These are phyloP conservation scores for Zygoascus biomembranicola DNA, from an alignment of 805 yeast species.

Conservation along the genomic window DNA sequence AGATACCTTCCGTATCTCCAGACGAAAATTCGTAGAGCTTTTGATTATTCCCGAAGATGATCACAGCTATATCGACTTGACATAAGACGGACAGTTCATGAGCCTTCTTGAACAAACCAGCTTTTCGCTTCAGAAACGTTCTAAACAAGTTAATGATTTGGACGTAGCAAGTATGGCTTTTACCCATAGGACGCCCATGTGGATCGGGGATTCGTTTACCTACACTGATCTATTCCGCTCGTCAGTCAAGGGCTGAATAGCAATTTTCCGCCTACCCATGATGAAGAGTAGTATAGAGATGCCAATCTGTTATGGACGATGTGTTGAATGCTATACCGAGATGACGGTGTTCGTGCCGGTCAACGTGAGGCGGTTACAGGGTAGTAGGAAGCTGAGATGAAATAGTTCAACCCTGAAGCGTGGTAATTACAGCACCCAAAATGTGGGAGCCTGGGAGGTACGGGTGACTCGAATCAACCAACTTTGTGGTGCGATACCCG, in stretches of 20 bases:
- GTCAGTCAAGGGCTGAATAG: constrained; percentile 81
- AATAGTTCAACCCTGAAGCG: no score
- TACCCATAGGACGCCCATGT: no score
- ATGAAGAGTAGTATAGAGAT: not conserved
- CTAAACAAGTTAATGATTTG: constrained; percentile 13
- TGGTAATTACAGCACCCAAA: no score
- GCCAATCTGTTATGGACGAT: no score
- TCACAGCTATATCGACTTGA: constrained; percentile 86
- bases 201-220: constrained; percentile 8
- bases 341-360: no score
- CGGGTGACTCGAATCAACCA: no score
- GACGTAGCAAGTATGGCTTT: not conserved
- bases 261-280: constrained; percentile 97
- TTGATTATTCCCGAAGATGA: constrained; percentile 70
- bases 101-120: constrained; percentile 79
- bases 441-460: no score
- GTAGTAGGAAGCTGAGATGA: no score
- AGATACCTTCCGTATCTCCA: constrained; percentile 47
- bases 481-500: no score
- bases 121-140: constrained; percentile 89
- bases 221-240: constrained; percentile 60
- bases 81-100: constrained; percentile 83
- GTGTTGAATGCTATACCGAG: no score
- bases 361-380: no score
- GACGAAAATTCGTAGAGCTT: constrained; percentile 81